Evolutionary conservation across 345 rosid genomes (phyloP), one percentile per base, ranked within the genome.

Genomic region (Salix suchowensis): DNA sequence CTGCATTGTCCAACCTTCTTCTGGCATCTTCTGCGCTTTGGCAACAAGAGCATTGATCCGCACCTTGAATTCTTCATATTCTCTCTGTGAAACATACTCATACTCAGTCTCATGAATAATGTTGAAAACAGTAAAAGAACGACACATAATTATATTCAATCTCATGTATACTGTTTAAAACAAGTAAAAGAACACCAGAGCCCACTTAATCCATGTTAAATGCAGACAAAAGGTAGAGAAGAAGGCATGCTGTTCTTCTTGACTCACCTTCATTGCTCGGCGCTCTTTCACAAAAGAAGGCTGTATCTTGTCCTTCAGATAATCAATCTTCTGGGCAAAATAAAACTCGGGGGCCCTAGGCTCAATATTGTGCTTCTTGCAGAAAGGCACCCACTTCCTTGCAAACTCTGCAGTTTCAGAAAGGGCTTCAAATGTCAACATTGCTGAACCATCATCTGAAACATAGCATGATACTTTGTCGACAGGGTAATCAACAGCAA

Each of bases 1-100:
- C 85, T 96, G 98, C 99, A 96, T 96, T 18, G 99, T 96, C 99
- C 99, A 96, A 70, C 99, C 99, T 89, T 96, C 99, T 89, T 96
- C 99, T 42, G 99, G 99, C 91, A 89, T 80, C 86, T 96, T 96
- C 74, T 94, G 99, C 73, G 99, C 99, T 84, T 96, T 96, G 71
- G 93, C 93, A 83, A 96, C 99, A 77, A 94, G 94, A 40, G 99
- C 99, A 90, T 96, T 96, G 84, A 92, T 96, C 76, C 98, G 87
- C 82, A 96, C 98, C 88, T 96, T 96, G 88, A 91, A 96, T 85
- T 96, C 99, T 79, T 96, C 99, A 76, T 96, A 96, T 86, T 96
- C 99, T 86, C 99, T 92, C 99, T 96, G 88, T 24, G 76, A 77
- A 61, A 71, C 60, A 67, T 8, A 60, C 26, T 7, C 9, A 16